Base-by-base conservation (phyloP, 495 filamentous ascomycete genomes). In the Trichoderma gamsii region DNA sequence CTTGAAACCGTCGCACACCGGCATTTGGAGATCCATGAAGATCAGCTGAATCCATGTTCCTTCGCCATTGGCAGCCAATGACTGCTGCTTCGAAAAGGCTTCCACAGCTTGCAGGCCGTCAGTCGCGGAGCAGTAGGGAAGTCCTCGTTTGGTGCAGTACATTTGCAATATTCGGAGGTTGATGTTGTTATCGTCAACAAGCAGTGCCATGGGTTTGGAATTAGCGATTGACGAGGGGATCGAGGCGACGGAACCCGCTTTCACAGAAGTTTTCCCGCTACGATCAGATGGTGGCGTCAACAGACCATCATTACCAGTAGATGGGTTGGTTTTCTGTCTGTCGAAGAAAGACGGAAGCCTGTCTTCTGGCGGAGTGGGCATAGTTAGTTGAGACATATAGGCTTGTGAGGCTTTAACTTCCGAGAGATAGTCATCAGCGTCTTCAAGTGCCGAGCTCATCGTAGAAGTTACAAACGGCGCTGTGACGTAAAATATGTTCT, bases 11-110 rank as follows among this genome's bases (percentile, higher is more conserved):
- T 70, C 69, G 44, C 69, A 70, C 3, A 65, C 67, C 0, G 69
- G 69, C 69, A 70, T 70, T n/a, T 70, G 69, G 5, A 70, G 69
- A 18, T 70, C 69, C 69, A 70, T 70, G 21, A 70, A 32, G 12
- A 70, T 67, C 32, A 70, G 44, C 9, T 70, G 27, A 29, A 41
- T 66, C 64, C 52, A 21, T 27, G 41, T 21, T 23, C 41, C 38
- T 32, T 68, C 2, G 64, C 15, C 56, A 65, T 46, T 59, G n/a
- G 41, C n/a, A 38, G 35, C 65, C 41, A 32, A 46, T 18, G 35
- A 46, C 35, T 66, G 65, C 13, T 32, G 32, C 65, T 46, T 12
- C 2, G 35, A 23, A 32, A 66, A 66, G 4, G 44, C 29, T 46
- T 70, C 59, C 12, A 68, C 64, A 11, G 69, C 69, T 68, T 68